These are phyloP conservation scores for Musa beccarii DNA, from an alignment of 176 grass and related monocot species.

Conservation along the genomic window DNA sequence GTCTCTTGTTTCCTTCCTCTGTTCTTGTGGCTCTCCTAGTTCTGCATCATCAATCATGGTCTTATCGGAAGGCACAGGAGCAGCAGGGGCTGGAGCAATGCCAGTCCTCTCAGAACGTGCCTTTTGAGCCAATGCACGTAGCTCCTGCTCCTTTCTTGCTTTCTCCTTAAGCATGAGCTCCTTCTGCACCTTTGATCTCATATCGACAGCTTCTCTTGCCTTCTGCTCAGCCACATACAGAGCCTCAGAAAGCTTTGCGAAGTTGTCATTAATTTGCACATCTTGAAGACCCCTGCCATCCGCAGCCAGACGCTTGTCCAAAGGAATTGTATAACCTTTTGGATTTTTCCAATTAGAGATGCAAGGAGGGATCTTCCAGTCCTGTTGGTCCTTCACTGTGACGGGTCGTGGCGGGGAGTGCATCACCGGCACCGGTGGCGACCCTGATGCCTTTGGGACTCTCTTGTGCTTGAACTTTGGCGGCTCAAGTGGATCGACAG, in stretches of 20 bases:
- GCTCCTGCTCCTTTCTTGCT: constrained; percentile 92
- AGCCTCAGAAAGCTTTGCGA: constrained; percentile 84
- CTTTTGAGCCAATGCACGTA: constrained; percentile 82
- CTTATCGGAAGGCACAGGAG: constrained; percentile 24
- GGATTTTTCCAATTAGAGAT: constrained; percentile 99
- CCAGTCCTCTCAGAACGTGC: constrained; percentile 88
- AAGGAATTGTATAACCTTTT: constrained; percentile 93
- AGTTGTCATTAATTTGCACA: constrained; percentile 97
- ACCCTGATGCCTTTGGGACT: constrained; percentile 65
- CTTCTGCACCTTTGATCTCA: constrained; percentile 92
- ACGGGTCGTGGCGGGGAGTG: constrained; percentile 90
- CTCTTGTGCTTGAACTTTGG: constrained; percentile 99
- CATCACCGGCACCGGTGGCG: constrained; percentile 80
- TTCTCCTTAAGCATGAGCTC: constrained; percentile 88
- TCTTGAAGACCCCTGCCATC: constrained; percentile 89
- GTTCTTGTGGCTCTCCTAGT: constrained; percentile 43
- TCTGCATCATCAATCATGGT: constrained; percentile 36
- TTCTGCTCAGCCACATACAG: constrained; percentile 98
- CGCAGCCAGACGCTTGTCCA: constrained; percentile 87
- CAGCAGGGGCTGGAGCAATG: constrained; percentile 39
- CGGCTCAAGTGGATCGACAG: constrained; percentile 75
- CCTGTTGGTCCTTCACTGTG: constrained; percentile 95
- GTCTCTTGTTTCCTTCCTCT: constrained; percentile 62
- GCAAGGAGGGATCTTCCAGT: constrained; percentile 98
- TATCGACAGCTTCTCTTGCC: constrained; percentile 84